phyloP scores from a whole-genome alignment of 495 filamentous ascomycete genomes.

The Cairneyella variabilis region DNA sequence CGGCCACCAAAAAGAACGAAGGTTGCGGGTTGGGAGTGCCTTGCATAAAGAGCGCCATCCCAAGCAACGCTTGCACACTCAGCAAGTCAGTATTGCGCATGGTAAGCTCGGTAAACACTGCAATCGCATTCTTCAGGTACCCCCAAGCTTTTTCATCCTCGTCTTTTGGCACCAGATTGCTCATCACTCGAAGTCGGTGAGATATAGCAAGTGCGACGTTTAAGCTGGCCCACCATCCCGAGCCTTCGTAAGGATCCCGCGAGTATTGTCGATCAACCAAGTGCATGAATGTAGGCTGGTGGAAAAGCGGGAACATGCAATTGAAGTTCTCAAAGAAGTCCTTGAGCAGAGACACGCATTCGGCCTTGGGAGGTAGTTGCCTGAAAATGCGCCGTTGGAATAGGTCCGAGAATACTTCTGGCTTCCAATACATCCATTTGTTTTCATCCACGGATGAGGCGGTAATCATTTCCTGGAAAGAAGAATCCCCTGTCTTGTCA shows the following conservation, averaged over 20 bases:
- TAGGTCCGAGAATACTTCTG: conserved; percentile 90
- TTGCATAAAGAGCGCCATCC: conserved; percentile 94
- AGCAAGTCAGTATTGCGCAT: conserved; percentile 94
- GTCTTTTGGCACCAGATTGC: conserved; percentile 81
- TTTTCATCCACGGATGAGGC: conserved; percentile 76
- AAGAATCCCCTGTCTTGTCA: conserved; percentile 90
- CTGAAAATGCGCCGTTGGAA: conserved; percentile 83
- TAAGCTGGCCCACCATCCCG: conserved; percentile 97
- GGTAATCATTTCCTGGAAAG: conserved; percentile 95
- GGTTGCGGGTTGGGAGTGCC: conserved; percentile 97
- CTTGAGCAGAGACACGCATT: conserved; percentile 76
- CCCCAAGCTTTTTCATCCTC: conserved; percentile 92
- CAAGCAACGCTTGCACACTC: conserved; percentile 93
- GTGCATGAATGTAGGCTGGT: conserved; percentile 97
- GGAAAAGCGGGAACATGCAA: conserved; percentile 95
- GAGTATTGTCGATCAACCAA: conserved; percentile 92
- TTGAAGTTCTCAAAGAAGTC: conserved; percentile 99
- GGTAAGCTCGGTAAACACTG: conserved; percentile 83
- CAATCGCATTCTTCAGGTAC: conserved; percentile 95
- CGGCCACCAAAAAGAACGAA: conserved; percentile 87
- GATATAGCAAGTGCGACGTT: conserved; percentile 92
- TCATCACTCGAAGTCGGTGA: conserved; percentile 91
- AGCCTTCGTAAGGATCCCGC: conserved; percentile 86
- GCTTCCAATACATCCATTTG: conserved; percentile 95
- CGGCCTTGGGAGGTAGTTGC: conserved; percentile 73